A percentile compares a stretch with the other conserved stretches of the same genome.
Evolutionary conservation across 768 basidiomycete genomes (phyloP).

Genomic region (Kwoniella pini): DNA sequence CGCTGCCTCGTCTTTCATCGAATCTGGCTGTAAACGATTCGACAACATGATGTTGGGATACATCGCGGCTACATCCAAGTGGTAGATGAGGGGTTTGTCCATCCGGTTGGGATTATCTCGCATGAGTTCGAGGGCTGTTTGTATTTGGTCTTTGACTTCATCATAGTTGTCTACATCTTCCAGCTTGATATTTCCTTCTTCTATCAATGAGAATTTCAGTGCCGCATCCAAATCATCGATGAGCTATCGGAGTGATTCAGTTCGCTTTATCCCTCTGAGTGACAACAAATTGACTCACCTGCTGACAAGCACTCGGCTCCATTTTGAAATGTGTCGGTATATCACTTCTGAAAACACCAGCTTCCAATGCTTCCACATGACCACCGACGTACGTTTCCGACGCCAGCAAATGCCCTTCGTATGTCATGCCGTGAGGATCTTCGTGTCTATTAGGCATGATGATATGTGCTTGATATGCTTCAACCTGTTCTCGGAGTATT

Average conservation of each 20-base stretch:
- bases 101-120: constrained; percentile 84
- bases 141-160: constrained; percentile 80
- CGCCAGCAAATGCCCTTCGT: constrained; percentile 91
- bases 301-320: constrained; percentile 77
- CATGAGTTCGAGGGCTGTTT: constrained; percentile 75
- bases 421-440: constrained; percentile 86
- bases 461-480: constrained; percentile 85
- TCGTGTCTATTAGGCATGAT: constrained; percentile 99
- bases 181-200: constrained; percentile 73
- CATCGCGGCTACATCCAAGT: constrained; percentile 98
- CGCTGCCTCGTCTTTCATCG: constrained; percentile 91
- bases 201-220: constrained; percentile 78
- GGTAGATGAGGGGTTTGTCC: constrained; percentile 95
- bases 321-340: constrained; percentile 95
- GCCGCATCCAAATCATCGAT: constrained; percentile 94
- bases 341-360: constrained; percentile 96
- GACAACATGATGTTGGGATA: constrained; percentile 99
- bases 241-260: constrained; percentile 60
- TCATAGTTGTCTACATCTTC: constrained; percentile 93
- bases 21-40: constrained; percentile 96
- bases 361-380: constrained; percentile 97
- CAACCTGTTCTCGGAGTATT: constrained; percentile 64
- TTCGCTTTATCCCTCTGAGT: background rate
- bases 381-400: constrained; percentile 99
- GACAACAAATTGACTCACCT: constrained; percentile 59